These are phyloP conservation scores for Solanum ahanhuiri DNA, from an alignment of 257 asterid genomes.

Conservation along the genomic window DNA sequence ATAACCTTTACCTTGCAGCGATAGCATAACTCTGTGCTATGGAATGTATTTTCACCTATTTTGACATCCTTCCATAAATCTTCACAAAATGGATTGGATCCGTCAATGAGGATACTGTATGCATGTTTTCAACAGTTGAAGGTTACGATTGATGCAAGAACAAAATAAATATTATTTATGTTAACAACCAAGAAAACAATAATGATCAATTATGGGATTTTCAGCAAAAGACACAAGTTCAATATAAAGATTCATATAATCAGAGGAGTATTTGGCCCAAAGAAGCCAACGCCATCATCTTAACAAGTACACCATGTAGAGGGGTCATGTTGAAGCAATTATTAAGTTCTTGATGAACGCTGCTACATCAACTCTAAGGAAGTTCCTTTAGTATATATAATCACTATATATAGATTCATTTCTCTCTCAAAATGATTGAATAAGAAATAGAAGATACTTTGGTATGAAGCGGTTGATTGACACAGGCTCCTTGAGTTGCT, in stretches of 20 bases:
- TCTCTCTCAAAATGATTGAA: neutral
- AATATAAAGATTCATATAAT: neutral
- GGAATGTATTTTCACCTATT: constrained; percentile 30
- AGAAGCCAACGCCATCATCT: neutral
- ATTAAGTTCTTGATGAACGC: neutral
- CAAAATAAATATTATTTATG: neutral
- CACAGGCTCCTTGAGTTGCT: constrained; percentile 45
- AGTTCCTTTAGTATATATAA: neutral
- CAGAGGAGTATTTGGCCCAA: neutral
- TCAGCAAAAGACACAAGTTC: neutral
- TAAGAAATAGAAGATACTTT: constrained; percentile 23
- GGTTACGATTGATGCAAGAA: neutral
- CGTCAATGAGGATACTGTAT: constrained; percentile 36
- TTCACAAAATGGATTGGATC: constrained; percentile 46
- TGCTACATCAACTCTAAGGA: neutral
- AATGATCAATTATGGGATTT: neutral
- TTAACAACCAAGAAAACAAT: neutral
- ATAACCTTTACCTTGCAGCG: constrained; percentile 46
- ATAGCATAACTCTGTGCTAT: constrained; percentile 35
- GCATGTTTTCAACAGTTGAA: neutral
- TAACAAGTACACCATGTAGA: neutral
- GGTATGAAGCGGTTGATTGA: constrained; percentile 54
- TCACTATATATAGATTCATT: neutral
- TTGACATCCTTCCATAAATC: constrained; percentile 46
- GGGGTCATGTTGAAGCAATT: neutral